Percentiles rank a stretch among this genome's conserved stretches.
Conservation (phyloP, 2,329 filamentous ascomycete species). For the Tolypocladium paradoxum region DNA sequence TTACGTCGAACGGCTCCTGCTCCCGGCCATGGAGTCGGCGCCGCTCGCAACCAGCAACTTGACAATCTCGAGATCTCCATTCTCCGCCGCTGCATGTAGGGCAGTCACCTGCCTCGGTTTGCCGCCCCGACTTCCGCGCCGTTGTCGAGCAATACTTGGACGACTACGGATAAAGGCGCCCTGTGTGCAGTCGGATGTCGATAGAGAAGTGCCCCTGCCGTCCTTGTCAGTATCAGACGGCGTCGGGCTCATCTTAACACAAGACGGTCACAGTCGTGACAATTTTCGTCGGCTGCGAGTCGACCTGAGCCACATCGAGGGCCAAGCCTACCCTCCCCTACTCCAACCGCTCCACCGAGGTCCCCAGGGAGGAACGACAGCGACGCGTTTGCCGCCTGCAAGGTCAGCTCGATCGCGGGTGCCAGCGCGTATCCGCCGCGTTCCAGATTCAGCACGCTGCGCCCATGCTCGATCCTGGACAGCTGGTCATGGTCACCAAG, state of each 20-base stretch:
- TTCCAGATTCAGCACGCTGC: slow-evolving; percentile 24
- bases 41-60: background rate
- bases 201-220: slow-evolving; percentile 29
- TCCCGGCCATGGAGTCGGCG: background rate
- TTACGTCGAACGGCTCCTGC: slow-evolving; percentile 1
- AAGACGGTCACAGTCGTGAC: slow-evolving; percentile 21
- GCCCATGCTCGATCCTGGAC: slow-evolving; percentile 14
- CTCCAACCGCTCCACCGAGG: slow-evolving; percentile 15
- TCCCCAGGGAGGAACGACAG: slow-evolving; percentile 18
- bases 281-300: slow-evolving; percentile 28
- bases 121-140: background rate
- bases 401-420: slow-evolving; percentile 26
- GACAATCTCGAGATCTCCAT: background rate
- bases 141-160: background rate
- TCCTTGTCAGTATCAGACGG: slow-evolving; percentile 16
- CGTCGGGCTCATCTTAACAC: slow-evolving; percentile 21
- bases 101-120: background rate
- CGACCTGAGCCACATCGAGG: slow-evolving; percentile 28
- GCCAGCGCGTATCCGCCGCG: slow-evolving; percentile 18
- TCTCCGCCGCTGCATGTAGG: background rate
- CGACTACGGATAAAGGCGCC: slow-evolving; percentile 23
- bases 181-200: slow-evolving; percentile 26
- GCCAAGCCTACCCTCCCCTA: slow-evolving; percentile 27
- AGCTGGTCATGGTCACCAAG: slow-evolving; percentile 23
- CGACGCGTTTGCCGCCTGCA: slow-evolving; percentile 16